These are phyloP conservation scores for Amaranthus cruentus DNA, from an alignment of 148 eudicot genomes.

Conservation along the genomic window DNA sequence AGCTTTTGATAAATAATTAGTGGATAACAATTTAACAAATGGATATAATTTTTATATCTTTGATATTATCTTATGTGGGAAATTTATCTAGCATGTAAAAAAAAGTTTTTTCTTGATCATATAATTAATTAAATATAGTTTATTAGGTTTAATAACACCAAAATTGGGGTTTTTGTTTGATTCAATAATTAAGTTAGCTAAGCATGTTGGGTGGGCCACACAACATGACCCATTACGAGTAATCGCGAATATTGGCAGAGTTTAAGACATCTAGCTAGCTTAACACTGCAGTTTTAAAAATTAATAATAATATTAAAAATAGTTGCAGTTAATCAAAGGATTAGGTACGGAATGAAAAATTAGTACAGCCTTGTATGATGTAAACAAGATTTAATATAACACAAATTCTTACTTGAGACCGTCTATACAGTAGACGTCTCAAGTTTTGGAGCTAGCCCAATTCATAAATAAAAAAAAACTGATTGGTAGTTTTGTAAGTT, in stretches of 20 bases:
- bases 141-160: neutral
- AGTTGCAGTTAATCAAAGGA: neutral
- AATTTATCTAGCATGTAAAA: no score
- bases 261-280: neutral
- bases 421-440: neutral
- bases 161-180: neutral
- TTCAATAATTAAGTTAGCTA: slow-evolving; percentile 12
- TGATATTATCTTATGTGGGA: no score
- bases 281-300: neutral
- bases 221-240: slow-evolving; percentile 25
- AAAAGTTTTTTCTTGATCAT: no score
- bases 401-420: neutral
- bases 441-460: neutral
- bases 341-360: slow-evolving; percentile 21
- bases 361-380: slow-evolving; percentile 14
- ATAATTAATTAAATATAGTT: no score
- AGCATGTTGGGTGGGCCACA: slow-evolving; percentile 24
- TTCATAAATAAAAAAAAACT: no score
- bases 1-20: no score
- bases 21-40: no score
- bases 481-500: no score
- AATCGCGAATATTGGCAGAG: slow-evolving; percentile 26
- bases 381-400: slow-evolving; percentile 7
- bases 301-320: neutral
- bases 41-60: no score